phyloP scores from a whole-genome alignment of 768 basidiomycete species.

The Panaeolus cyanescens region DNA sequence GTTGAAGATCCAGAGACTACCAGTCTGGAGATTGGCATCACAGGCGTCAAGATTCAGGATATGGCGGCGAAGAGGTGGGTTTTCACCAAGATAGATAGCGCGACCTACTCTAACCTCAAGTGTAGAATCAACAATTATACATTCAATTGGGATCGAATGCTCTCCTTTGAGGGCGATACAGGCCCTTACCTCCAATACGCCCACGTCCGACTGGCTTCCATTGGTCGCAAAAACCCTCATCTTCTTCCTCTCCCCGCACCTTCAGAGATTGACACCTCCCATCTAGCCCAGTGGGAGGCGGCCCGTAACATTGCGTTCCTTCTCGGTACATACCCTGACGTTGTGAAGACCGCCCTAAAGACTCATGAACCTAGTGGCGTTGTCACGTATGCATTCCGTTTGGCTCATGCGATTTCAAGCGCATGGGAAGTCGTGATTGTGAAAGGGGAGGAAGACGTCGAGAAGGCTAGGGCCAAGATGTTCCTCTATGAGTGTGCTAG shows the following conservation, averaged over 20 bases:
- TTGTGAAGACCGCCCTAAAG: conserved; percentile 83
- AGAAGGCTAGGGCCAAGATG: conserved; percentile 81
- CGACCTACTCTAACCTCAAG: not conserved
- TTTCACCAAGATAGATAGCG: not conserved
- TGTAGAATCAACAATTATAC: conserved; percentile 91
- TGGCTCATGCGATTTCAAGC: conserved; percentile 86
- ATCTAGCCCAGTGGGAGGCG: conserved; percentile 68
- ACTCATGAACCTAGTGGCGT: conserved; percentile 91
- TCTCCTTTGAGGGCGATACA: conserved; percentile 94
- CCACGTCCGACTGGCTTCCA: conserved; percentile 89
- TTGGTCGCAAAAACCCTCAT: conserved; percentile 89
- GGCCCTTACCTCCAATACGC: conserved; percentile 97
- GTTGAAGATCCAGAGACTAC: conserved; percentile 86
- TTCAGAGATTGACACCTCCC: conserved; percentile 64
- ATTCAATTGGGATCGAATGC: conserved; percentile 94
- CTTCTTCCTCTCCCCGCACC: conserved; percentile 76
- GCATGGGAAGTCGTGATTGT: conserved; percentile 93
- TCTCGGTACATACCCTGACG: conserved; percentile 90
- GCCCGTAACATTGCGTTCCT: conserved; percentile 85
- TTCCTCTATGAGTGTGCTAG: conserved; percentile 88
- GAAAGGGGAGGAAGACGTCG: conserved; percentile 75
- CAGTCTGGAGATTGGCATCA: conserved; percentile 87
- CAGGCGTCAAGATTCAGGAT: conserved; percentile 97
- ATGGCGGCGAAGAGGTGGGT: conserved; percentile 90
- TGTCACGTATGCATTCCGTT: conserved; percentile 86